Base-by-base conservation (phyloP, 495 filamentous ascomycete genomes). In the Penicillium pulvis region DNA sequence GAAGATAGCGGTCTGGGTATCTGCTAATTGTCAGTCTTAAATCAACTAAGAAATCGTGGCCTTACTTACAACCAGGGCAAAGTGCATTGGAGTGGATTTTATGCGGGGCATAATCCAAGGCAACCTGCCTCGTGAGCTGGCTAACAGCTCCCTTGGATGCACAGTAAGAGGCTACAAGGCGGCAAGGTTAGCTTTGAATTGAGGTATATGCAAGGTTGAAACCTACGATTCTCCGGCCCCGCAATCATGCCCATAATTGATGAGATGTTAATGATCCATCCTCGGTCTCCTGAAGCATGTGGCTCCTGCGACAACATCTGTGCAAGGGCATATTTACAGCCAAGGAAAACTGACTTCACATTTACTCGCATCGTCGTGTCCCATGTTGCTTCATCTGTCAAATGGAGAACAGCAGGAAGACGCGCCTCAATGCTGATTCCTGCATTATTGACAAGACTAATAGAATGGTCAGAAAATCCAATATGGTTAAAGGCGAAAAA, bases 21-120 rank as follows among this genome's bases (percentile, higher is more conserved):
- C 70, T 74, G 41, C 33, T 9, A 48, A 51, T 19, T 49, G 28
- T 28, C 28, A 28, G 6, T 28, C 28, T 28, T 7, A 28, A 28
- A 28, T 2, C 28, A 48, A 8, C 39, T 14, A 4, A 6, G 28
- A 28, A 28, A 4, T 28, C 28, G 4, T 28, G 4, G 4, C 28
- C 6, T 28, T 28, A 72, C 77, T 70, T 68, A 83, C 77, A 84
- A 10, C 82, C 83, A 26, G 83, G 84, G 58, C 79, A 83, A 12
- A 86, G 59, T 0, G 76, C 78, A 69, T 87, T 87, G 46, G 67
- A 67, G 68, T 85, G 82, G 51, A 87, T 85, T 9, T 69, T 68
- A 31, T 84, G 49, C 16, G 60, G 59, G 0, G 72, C 80, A 71
- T 80, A 86, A 42, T 85, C 83, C 41, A 82, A 46, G 1, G 81